phyloP scores from a whole-genome alignment of 2,329 filamentous ascomycete species.

The Aspergillus latus region DNA sequence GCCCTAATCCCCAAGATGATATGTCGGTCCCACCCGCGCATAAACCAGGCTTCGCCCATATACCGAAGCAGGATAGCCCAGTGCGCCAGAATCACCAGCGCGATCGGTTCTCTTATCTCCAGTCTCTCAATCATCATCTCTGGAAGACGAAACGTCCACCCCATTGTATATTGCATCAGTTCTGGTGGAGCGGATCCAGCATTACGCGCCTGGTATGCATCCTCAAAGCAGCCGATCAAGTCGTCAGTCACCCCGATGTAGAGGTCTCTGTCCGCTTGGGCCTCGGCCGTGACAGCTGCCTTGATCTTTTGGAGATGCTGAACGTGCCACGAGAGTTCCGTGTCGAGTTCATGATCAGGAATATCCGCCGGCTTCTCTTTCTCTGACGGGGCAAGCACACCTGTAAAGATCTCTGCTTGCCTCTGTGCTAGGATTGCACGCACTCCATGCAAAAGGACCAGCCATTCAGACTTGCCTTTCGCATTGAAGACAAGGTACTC shows the following conservation, averaged over 20 bases:
- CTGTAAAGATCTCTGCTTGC: slow-evolving; percentile 26
- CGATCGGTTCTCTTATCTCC: slow-evolving; percentile 28
- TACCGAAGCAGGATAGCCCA: slow-evolving; percentile 34
- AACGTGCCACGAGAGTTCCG: slow-evolving; percentile 20
- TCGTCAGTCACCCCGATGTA: slow-evolving; percentile 17
- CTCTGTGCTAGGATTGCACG: slow-evolving; percentile 24
- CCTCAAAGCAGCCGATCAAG: slow-evolving; percentile 19
- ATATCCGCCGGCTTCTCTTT: background rate
- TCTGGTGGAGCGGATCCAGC: slow-evolving; percentile 11
- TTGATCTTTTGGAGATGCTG: slow-evolving; percentile 16
- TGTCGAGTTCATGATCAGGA: slow-evolving; percentile 7
- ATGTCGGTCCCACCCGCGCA: slow-evolving; percentile 35
- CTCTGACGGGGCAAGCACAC: slow-evolving; percentile 19
- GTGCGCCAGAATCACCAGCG: slow-evolving; percentile 30
- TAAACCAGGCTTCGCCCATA: slow-evolving; percentile 35
- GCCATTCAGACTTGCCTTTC: slow-evolving; percentile 32
- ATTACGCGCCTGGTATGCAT: slow-evolving; percentile 20
- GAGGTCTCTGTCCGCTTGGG: background rate
- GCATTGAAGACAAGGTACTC: slow-evolving; percentile 38
- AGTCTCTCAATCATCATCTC: slow-evolving; percentile 24
- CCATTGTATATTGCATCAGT: slow-evolving; percentile 29
- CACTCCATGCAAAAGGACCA: slow-evolving; percentile 34
- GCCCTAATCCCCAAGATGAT: slow-evolving; percentile 29
- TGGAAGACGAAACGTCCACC: slow-evolving; percentile 33
- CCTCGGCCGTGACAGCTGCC: slow-evolving; percentile 1